Evolutionary conservation across 2,329 filamentous ascomycete genomes (phyloP).

Genomic region (Hypoxylon sp.): DNA sequence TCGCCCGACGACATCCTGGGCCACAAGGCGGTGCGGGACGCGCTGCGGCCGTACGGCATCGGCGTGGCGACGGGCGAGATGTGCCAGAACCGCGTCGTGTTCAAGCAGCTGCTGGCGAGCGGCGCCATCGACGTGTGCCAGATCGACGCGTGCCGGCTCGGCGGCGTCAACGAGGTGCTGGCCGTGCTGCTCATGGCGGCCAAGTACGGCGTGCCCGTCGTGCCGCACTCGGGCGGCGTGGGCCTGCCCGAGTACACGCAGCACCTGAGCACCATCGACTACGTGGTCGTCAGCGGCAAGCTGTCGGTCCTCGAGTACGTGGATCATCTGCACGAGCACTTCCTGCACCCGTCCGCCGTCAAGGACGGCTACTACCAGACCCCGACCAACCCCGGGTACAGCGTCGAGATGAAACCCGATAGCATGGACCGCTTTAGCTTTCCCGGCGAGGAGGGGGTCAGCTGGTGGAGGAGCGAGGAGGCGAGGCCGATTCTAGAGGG

Average conservation of each 20-base stretch:
- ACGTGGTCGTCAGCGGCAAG: constrained; percentile 86
- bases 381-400: constrained; percentile 84
- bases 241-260: constrained; percentile 94
- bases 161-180: constrained; percentile 90
- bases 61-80: constrained; percentile 93
- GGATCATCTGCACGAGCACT: constrained; percentile 94
- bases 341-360: constrained; percentile 82
- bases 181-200: constrained; percentile 89
- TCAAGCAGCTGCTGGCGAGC: constrained; percentile 87
- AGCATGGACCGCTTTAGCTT: constrained; percentile 85
- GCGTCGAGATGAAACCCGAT: constrained; percentile 90
- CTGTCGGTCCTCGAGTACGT: constrained; percentile 89
- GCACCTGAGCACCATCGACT: constrained; percentile 92
- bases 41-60: constrained; percentile 78
- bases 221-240: constrained; percentile 90
- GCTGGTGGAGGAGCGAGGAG: constrained; percentile 88
- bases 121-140: constrained; percentile 90
- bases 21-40: constrained; percentile 85
- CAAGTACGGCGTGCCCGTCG: constrained; percentile 82
- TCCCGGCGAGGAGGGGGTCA: constrained; percentile 80
- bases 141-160: constrained; percentile 89
- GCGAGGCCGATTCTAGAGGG: constrained; percentile 79
- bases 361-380: constrained; percentile 90
- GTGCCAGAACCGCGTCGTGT: constrained; percentile 94
- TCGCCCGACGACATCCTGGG: constrained; percentile 90